phyloP scores from a whole-genome alignment of 495 filamentous ascomycete species.

The Massariosphaeria phaeospora region DNA sequence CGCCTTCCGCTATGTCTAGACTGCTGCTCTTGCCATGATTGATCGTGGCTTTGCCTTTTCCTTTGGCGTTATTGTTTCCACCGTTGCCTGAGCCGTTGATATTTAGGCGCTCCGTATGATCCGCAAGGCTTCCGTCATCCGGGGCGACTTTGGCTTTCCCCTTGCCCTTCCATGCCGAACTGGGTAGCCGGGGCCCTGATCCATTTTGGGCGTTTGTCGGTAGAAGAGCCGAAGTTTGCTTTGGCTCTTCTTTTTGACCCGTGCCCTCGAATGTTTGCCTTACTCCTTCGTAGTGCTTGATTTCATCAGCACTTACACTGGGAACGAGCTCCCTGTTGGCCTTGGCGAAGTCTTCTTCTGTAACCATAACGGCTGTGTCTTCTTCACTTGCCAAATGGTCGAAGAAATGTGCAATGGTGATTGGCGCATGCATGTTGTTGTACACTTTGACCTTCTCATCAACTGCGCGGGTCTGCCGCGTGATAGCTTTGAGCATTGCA shows the following conservation, averaged over 20 bases:
- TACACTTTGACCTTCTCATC: conserved; percentile 73
- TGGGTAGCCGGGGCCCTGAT: not conserved
- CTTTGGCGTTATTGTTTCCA: conserved; percentile 42
- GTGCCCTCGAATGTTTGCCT: conserved; percentile 68
- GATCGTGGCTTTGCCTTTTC: conserved; percentile 47
- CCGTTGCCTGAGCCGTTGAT: conserved; percentile 30
- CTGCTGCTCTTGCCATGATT: conserved; percentile 45
- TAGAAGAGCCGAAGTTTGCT: not conserved
- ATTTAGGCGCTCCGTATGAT: conserved; percentile 44
- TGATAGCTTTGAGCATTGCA: conserved; percentile 97
- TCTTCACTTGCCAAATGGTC: conserved; percentile 80
- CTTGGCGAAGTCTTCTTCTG: conserved; percentile 75
- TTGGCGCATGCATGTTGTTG: conserved; percentile 46
- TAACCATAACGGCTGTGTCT: conserved; percentile 80
- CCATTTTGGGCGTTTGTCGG: not conserved
- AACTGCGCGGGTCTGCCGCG: conserved; percentile 75
- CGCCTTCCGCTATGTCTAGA: conserved; percentile 28
- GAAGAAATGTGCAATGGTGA: conserved; percentile 89
- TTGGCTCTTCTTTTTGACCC: conserved; percentile 38
- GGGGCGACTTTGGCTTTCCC: conserved; percentile 31
- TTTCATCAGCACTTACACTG: conserved; percentile 85
- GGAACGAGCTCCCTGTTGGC: conserved; percentile 84
- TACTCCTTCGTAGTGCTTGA: conserved; percentile 85
- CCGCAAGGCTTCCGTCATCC: conserved; percentile 44
- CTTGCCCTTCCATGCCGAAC: conserved; percentile 49